Evolutionary conservation across 176 grass and related monocot genomes (phyloP).

Genomic region (Oryza officinalis): DNA sequence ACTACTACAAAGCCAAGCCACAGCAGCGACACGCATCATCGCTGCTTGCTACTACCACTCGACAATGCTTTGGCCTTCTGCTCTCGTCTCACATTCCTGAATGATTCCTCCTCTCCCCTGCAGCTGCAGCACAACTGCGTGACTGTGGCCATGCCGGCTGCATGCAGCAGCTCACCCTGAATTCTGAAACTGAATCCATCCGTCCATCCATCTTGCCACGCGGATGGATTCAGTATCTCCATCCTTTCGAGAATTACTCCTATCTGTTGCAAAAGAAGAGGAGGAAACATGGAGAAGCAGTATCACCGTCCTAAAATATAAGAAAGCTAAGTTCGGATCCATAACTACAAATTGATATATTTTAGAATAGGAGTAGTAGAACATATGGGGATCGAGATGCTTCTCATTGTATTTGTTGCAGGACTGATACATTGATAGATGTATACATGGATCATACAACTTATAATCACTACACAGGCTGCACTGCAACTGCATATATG

Average conservation of each 20-base stretch:
- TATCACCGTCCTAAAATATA: no score
- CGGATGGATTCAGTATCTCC: no score
- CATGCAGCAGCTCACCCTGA: not conserved
- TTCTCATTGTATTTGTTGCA: not conserved
- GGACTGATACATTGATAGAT: not conserved
- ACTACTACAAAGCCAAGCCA: not conserved
- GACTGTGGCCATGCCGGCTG: no score
- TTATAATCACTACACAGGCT: conserved; percentile 35
- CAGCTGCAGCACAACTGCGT: not conserved
- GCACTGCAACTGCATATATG: conserved; percentile 15
- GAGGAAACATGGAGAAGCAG: not conserved
- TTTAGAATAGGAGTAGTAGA: not conserved
- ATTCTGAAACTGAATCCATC: not conserved
- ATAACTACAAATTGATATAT: no score
- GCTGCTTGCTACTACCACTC: not conserved
- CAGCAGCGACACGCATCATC: not conserved
- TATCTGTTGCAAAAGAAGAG: not conserved
- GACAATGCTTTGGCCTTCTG: conserved; percentile 1
- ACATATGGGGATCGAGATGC: not conserved
- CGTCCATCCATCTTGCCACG: not conserved
- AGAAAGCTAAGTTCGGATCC: no score
- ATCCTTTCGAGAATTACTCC: not conserved
- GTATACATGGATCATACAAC: conserved; percentile 6
- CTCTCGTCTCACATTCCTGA: conserved; percentile 19
- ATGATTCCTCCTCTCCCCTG: conserved; percentile 37